Evolutionary conservation across 176 grass and related monocot genomes (phyloP).

Genomic region (Ensete ventricosum): DNA sequence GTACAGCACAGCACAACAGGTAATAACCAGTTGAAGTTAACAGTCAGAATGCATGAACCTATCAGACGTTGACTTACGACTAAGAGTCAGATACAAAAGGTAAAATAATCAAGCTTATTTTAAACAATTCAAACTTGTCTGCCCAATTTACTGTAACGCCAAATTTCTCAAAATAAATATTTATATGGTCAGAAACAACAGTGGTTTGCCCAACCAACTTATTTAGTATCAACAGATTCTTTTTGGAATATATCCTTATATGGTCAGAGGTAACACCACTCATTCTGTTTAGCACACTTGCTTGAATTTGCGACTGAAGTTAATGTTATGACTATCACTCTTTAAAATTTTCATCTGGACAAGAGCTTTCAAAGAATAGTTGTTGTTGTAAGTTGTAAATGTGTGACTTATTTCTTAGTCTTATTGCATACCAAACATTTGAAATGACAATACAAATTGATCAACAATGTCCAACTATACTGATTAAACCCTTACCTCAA

Average conservation of each 20-base stretch:
- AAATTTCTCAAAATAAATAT: neutral
- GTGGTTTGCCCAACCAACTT: neutral
- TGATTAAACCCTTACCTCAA: constrained; percentile 42
- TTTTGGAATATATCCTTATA: neutral
- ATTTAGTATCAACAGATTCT: neutral
- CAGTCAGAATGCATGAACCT: too few species aligned
- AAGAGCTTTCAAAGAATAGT: too few species aligned
- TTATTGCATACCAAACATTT: neutral
- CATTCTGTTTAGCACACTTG: too few species aligned
- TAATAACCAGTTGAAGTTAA: too few species aligned
- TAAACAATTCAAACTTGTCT: neutral
- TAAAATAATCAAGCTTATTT: neutral
- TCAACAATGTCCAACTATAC: neutral
- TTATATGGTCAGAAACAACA: neutral
- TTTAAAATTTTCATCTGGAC: too few species aligned
- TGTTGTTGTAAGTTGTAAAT: neutral
- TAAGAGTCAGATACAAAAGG: neutral
- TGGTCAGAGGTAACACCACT: neutral
- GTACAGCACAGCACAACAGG: neutral
- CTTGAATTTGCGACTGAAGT: too few species aligned
- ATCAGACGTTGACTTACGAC: too few species aligned
- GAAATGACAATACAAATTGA: neutral
- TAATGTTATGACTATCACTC: too few species aligned
- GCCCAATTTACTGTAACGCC: neutral
- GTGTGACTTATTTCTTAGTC: neutral